Evolutionary conservation across 2,329 filamentous ascomycete species (phyloP), one percentile per base, ranked within the genome.

Genomic region (Cytospora mali): DNA sequence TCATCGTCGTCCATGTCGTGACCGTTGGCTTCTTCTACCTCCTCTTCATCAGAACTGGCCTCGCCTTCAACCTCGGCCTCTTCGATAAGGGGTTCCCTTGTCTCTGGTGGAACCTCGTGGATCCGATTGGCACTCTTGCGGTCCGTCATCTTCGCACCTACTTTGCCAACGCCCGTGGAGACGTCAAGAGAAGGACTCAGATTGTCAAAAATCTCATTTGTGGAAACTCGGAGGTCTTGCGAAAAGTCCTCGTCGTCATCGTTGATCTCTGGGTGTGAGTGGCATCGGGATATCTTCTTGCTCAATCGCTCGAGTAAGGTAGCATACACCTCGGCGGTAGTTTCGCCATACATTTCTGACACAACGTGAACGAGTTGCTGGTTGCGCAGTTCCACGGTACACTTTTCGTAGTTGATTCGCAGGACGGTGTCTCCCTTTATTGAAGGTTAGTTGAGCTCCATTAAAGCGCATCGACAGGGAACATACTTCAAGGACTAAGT

Each of bases 381-480:
- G 69, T 92, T 97, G 62, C 94, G 91, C 66, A 97, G 81, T 55
- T 91, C 88, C 11, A 97, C 91, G 7, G 89, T 80, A 64, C 92
- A 91, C 74, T 94, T 96, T 61, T 93, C 89, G 70, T 92, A 89
- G 72, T 97, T 97, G 60, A 97, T 81, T 29, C 89, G 86, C 55
- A 98, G 80, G 39, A 93, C 82, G 67, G 93, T 80, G 62, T 90
- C 84, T 55, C 60, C 55, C 63, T 65, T 58, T 4, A 13, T 16
- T n/a, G 18, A 48, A 42, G 7, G 49, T 65, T 29, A 65, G 63
- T 35, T n/a, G 14, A 49, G 39, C n/a, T 27, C 35, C n/a, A n/a
- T 28, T 10, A 27, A 42, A 28, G 25, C 4, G 23, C 2, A n/a
- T 33, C n/a, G n/a, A 27, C 7, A 9, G 25, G 27, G n/a, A 35